Evolutionary conservation across 345 rosid species (phyloP).

Genomic region (Clausena lansium): DNA sequence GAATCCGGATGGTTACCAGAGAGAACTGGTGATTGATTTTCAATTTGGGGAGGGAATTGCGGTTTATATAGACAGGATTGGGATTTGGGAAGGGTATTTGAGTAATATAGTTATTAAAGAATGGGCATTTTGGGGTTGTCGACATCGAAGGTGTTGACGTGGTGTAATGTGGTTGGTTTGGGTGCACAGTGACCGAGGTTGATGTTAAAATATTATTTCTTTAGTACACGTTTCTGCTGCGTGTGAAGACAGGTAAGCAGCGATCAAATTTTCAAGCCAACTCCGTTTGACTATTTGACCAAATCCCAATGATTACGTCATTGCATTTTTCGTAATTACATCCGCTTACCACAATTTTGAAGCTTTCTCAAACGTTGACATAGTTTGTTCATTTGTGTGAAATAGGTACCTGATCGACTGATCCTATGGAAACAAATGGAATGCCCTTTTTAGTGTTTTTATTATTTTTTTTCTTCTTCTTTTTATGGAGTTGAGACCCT

Average conservation of each 20-base stretch:
- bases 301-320: not conserved
- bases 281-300: constrained; percentile 9
- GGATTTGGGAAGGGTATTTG: not conserved
- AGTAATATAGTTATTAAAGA: not conserved
- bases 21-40: constrained; percentile 5
- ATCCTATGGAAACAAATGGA: not conserved
- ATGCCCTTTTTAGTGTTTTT: not conserved
- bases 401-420: not conserved
- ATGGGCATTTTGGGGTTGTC: not conserved
- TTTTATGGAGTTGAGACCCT: no score
- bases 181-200: not conserved
- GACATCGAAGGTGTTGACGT: not conserved
- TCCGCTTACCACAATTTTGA: fast-evolving
- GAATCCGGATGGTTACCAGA: constrained; percentile 12
- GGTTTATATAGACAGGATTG: constrained; percentile 18
- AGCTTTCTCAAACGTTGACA: not conserved
- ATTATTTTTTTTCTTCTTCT: no score
- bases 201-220: not conserved
- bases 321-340: not conserved
- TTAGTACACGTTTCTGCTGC: not conserved
- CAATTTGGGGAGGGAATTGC: not conserved
- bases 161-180: not conserved
- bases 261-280: constrained; percentile 6
- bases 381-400: not conserved
- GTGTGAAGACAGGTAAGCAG: not conserved